Percentiles rank a stretch among this genome's conserved stretches.
Conservation (phyloP, 495 filamentous ascomycete genomes). For the Pseudomonodictys pantanalensis region DNA sequence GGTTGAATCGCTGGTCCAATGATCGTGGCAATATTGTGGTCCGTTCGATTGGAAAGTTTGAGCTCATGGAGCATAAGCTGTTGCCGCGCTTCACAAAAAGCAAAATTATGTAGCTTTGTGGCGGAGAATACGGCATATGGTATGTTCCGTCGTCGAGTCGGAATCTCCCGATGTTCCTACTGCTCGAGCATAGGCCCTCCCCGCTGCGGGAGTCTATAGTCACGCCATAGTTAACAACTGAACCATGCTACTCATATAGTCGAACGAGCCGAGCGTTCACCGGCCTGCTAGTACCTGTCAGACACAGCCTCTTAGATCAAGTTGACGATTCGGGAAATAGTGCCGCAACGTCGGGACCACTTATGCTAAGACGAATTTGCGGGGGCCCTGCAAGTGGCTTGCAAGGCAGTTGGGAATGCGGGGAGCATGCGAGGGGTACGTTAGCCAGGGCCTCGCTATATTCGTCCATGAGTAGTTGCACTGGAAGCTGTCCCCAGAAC, state of each 20-base stretch:
- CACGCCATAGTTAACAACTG: neutral
- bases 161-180: neutral
- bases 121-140: neutral
- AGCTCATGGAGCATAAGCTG: too few relatives aligned
- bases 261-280: neutral
- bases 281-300: neutral
- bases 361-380: neutral
- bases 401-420: neutral
- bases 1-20: too few relatives aligned
- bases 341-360: neutral
- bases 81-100: too few relatives aligned
- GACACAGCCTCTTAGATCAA: neutral
- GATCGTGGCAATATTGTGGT: too few relatives aligned
- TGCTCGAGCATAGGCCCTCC: neutral
- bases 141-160: neutral
- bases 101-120: neutral
- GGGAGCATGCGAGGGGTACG: neutral
- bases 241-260: neutral
- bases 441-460: neutral
- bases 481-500: neutral
- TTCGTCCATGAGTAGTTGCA: neutral
- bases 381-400: neutral
- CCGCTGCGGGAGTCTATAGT: neutral
- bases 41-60: too few relatives aligned
- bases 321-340: neutral